Evolutionary conservation across 2,329 filamentous ascomycete genomes (phyloP).

Genomic region (Microsporum canis): DNA sequence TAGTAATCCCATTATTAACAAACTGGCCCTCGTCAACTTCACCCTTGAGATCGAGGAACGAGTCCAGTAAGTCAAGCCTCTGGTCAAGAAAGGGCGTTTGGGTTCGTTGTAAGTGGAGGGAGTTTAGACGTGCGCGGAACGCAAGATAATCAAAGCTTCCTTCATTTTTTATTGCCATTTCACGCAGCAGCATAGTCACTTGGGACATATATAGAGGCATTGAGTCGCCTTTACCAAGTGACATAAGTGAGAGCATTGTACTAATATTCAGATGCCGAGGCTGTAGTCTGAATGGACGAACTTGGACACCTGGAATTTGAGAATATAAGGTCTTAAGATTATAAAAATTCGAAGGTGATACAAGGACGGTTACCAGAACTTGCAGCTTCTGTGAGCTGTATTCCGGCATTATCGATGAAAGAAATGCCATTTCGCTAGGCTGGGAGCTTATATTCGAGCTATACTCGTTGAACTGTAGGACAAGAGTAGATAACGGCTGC

Average conservation of each 20-base stretch:
- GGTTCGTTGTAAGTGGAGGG: constrained; percentile 7
- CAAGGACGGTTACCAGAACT: constrained; percentile 44
- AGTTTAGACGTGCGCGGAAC: constrained; percentile 30
- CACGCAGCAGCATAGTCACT: constrained; percentile 44
- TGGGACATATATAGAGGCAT: constrained; percentile 49
- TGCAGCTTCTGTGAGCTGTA: constrained; percentile 15
- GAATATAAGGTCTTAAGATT: constrained; percentile 16
- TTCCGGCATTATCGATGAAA: constrained; percentile 30
- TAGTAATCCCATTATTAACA: constrained; percentile 6
- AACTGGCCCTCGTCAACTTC: not conserved
- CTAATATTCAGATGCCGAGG: constrained; percentile 45
- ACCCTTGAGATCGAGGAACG: constrained; percentile 12
- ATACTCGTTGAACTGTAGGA: constrained; percentile 55
- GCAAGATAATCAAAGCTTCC: constrained; percentile 40
- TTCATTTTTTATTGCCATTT: constrained; percentile 38
- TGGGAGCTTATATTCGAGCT: constrained; percentile 38
- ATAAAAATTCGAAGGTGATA: constrained; percentile 41
- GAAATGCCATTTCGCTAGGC: constrained; percentile 50
- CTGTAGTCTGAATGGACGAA: constrained; percentile 43
- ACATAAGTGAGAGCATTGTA: constrained; percentile 51
- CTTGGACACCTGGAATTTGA: constrained; percentile 29
- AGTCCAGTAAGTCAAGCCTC: constrained; percentile 17
- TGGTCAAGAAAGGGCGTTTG: constrained; percentile 16
- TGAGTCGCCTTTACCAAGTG: constrained; percentile 34
- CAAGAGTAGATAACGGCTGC: constrained; percentile 46